Percentiles rank a stretch among this genome's conserved stretches.
Conservation (phyloP, 164 flowering plant genomes). For the Liriodendron chinense region DNA sequence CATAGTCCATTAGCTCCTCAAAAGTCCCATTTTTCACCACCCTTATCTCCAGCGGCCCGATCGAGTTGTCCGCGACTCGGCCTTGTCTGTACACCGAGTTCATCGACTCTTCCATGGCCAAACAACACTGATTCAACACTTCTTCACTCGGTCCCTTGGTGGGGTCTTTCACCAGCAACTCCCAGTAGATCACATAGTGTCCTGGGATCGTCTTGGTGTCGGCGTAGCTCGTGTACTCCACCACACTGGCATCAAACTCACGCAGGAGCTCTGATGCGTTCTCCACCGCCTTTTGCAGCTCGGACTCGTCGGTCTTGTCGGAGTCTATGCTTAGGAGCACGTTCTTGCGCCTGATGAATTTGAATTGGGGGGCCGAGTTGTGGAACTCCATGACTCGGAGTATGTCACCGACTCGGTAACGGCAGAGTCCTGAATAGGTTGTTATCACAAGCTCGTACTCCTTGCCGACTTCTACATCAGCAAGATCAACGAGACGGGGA, state of each 20-base stretch:
- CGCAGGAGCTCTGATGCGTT: constrained; percentile 39
- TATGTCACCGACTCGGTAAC: constrained; percentile 73
- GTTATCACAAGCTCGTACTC: constrained; percentile 73
- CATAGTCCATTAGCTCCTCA: constrained; percentile 86
- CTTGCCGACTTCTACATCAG: constrained; percentile 55
- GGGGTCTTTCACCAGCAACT: constrained; percentile 40
- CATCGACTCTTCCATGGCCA: constrained; percentile 70
- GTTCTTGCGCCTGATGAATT: constrained; percentile 60
- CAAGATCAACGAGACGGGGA: constrained; percentile 48
- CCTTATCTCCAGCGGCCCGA: constrained; percentile 74
- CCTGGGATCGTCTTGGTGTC: constrained; percentile 71
- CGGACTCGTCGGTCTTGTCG: constrained; percentile 80
- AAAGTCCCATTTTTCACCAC: constrained; percentile 67
- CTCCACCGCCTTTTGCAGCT: constrained; percentile 61
- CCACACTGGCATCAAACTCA: constrained; percentile 45
- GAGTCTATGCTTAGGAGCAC: constrained; percentile 70
- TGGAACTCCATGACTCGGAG: constrained; percentile 61
- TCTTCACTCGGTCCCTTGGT: constrained; percentile 25
- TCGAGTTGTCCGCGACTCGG: constrained; percentile 57
- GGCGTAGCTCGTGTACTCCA: constrained; percentile 75
- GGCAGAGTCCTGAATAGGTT: constrained; percentile 60
- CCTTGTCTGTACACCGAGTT: constrained; percentile 78
- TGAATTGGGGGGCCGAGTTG: constrained; percentile 67
- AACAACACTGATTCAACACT: constrained; percentile 50
- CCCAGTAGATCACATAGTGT: constrained; percentile 80